A percentile compares a stretch with the other conserved stretches of the same genome.
Conservation (phyloP, 1,284 basidiomycete species). For the Baeospora myosura region DNA sequence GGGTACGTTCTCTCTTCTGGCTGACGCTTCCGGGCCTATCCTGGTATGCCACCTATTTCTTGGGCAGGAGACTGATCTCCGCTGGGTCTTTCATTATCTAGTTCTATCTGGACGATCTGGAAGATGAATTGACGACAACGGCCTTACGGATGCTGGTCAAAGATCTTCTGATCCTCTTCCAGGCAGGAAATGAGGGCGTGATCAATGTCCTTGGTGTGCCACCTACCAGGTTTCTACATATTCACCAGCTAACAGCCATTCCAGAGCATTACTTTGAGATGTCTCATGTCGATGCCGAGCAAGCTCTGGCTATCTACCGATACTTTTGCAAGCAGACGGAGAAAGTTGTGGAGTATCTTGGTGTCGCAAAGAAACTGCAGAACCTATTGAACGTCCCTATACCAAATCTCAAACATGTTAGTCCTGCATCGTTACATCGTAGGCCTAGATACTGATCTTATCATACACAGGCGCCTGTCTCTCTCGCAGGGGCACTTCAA, state of each 20-base stretch:
- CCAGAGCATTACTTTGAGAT: slow-evolving; percentile 98
- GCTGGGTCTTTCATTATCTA: slow-evolving; percentile 23
- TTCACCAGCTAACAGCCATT: slow-evolving; percentile 7
- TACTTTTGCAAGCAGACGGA: slow-evolving; percentile 95
- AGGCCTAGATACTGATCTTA: background rate
- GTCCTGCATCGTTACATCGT: slow-evolving; percentile 21
- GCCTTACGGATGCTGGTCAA: slow-evolving; percentile 95
- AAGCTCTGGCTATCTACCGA: slow-evolving; percentile 86
- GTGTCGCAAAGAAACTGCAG: slow-evolving; percentile 88
- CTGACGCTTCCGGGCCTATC: slow-evolving; percentile 1
- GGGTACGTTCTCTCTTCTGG: slow-evolving; percentile 45
- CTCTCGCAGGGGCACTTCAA: slow-evolving; percentile 85
- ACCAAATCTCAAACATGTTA: slow-evolving; percentile 88
- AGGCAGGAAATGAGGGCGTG: slow-evolving; percentile 95
- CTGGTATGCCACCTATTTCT: slow-evolving; percentile 10
- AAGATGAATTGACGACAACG: slow-evolving; percentile 86
- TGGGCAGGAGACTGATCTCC: too few species aligned
- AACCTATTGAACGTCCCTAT: slow-evolving; percentile 90
- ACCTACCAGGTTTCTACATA: background rate
- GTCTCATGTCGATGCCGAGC: slow-evolving; percentile 85
- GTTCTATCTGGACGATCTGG: slow-evolving; percentile 92
- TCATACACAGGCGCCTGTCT: slow-evolving; percentile 74
- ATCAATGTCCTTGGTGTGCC: slow-evolving; percentile 85
- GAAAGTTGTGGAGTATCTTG: slow-evolving; percentile 87
- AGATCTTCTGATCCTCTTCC: slow-evolving; percentile 92